These are phyloP conservation scores for Bimuria novae-zelandiae DNA, from an alignment of 2,329 filamentous ascomycete genomes.

Conservation along the genomic window DNA sequence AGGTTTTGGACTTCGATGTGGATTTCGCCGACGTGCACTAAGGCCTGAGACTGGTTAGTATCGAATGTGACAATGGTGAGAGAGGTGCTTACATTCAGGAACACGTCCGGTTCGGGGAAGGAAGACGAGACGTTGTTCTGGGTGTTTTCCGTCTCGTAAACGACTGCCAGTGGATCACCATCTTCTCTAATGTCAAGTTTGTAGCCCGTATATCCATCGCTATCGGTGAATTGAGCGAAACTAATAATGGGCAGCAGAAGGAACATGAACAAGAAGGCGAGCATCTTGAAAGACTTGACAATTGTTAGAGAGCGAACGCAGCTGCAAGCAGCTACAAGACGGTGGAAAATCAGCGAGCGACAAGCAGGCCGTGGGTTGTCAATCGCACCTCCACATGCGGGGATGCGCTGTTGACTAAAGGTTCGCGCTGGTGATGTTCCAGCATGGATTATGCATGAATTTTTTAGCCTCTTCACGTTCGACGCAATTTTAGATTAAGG, in stretches of 20 bases:
- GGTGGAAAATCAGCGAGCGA: conserved; percentile 20
- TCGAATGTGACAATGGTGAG: neutral
- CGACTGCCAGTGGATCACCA: conserved; percentile 56
- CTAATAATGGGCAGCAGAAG: conserved; percentile 42
- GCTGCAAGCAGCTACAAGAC: conserved; percentile 19
- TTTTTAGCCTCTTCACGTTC: conserved; percentile 17
- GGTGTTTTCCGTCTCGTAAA: conserved; percentile 61
- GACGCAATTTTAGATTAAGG: conserved; percentile 36
- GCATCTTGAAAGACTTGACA: conserved; percentile 20
- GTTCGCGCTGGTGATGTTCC: conserved; percentile 23
- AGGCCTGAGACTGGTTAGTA: conserved; percentile 42
- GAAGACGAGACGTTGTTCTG: conserved; percentile 50
- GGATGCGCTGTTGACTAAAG: conserved; percentile 28
- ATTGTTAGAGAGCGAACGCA: conserved; percentile 29
- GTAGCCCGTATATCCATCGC: conserved; percentile 61
- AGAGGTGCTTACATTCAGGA: conserved; percentile 52
- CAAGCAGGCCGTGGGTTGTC: conserved; percentile 23
- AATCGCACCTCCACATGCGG: conserved; percentile 16
- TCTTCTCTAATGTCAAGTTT: conserved; percentile 53
- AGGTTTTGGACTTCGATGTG: conserved; percentile 63
- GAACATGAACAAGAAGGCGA: conserved; percentile 30
- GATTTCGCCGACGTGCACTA: conserved; percentile 62
- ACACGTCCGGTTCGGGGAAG: conserved; percentile 60
- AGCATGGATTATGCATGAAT: conserved; percentile 29
- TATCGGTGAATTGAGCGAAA: conserved; percentile 38